Conservation (phyloP, 495 filamentous ascomycete species). For the Daldinia grandis region DNA sequence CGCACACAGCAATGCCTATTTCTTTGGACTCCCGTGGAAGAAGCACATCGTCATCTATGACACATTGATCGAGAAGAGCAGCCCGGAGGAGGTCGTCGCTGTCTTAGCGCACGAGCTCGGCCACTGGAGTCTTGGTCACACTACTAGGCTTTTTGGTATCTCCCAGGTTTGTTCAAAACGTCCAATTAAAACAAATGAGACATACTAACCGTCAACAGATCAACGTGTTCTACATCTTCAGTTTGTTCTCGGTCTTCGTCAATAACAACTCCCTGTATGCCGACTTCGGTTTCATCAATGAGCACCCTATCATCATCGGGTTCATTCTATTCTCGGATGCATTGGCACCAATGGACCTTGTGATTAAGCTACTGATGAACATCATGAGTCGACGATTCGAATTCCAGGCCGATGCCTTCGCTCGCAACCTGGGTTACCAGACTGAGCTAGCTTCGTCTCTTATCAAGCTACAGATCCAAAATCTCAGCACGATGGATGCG, state of each 20-base stretch:
- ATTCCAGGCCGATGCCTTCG: constrained; percentile 94
- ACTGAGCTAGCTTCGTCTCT: constrained; percentile 83
- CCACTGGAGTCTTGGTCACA: constrained; percentile 96
- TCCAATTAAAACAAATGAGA: background rate
- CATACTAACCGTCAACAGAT: constrained; percentile 49
- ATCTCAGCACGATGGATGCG: constrained; percentile 97
- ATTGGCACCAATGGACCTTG: constrained; percentile 85
- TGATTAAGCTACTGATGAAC: constrained; percentile 95
- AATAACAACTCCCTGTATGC: constrained; percentile 91
- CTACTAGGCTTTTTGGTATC: constrained; percentile 88
- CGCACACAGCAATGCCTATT: constrained; percentile 98
- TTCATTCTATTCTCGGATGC: constrained; percentile 97
- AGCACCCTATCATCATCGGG: constrained; percentile 92
- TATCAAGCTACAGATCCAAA: constrained; percentile 98
- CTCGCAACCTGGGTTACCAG: constrained; percentile 84
- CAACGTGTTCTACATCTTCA: constrained; percentile 96
- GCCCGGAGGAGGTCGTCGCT: constrained; percentile 89
- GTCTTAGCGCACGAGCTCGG: constrained; percentile 95
- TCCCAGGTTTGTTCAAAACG: constrained; percentile 71
- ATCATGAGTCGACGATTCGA: constrained; percentile 92
- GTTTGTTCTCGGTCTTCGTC: constrained; percentile 95
- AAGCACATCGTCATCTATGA: constrained; percentile 99
- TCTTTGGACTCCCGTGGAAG: constrained; percentile 98
- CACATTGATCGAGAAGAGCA: constrained; percentile 93
- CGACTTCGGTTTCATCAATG: constrained; percentile 86